phyloP scores from a whole-genome alignment of 1,284 basidiomycete species.

The Ceratobasidium sp. region DNA sequence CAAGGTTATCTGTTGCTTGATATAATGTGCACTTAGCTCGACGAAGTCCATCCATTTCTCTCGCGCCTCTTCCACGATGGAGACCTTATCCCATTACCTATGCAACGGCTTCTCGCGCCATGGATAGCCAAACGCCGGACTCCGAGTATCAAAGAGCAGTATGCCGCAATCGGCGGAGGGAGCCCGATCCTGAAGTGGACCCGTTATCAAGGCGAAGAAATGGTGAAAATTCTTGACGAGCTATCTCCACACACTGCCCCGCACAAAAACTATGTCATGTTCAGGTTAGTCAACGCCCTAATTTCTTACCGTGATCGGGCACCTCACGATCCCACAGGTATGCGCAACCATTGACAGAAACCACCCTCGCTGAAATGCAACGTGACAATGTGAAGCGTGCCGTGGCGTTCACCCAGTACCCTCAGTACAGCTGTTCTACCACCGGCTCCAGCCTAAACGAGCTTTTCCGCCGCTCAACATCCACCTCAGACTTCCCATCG shows the following conservation, averaged over 20 bases:
- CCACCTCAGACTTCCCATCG: constrained; percentile 52
- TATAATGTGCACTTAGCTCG: constrained; percentile 65
- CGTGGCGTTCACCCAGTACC: constrained; percentile 98
- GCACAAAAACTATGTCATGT: constrained; percentile 96
- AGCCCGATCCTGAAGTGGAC: constrained; percentile 98
- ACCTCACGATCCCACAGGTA: constrained; percentile 60
- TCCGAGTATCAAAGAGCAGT: constrained; percentile 95
- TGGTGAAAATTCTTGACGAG: constrained; percentile 94
- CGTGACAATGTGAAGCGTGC: constrained; percentile 93
- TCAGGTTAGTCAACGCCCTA: constrained; percentile 69
- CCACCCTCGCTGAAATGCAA: constrained; percentile 87
- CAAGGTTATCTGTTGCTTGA: constrained; percentile 7
- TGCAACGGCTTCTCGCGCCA: constrained; percentile 90
- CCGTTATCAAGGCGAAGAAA: constrained; percentile 86
- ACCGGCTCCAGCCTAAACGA: constrained; percentile 98
- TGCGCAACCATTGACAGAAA: constrained; percentile 89
- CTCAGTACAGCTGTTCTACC: constrained; percentile 98
- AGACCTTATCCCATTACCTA: constrained; percentile 96
- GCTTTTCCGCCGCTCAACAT: constrained; percentile 70
- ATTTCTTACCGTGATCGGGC: not conserved
- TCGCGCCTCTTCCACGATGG: constrained; percentile 94
- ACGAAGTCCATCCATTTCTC: constrained; percentile 91
- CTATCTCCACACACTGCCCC: constrained; percentile 92
- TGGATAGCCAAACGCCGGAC: constrained; percentile 92
- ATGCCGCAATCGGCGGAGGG: constrained; percentile 94